A percentile compares a stretch with the other conserved stretches of the same genome.
These are phyloP conservation scores for Gossypium longicalyx DNA, from an alignment of 345 rosid genomes.

Conservation along the genomic window DNA sequence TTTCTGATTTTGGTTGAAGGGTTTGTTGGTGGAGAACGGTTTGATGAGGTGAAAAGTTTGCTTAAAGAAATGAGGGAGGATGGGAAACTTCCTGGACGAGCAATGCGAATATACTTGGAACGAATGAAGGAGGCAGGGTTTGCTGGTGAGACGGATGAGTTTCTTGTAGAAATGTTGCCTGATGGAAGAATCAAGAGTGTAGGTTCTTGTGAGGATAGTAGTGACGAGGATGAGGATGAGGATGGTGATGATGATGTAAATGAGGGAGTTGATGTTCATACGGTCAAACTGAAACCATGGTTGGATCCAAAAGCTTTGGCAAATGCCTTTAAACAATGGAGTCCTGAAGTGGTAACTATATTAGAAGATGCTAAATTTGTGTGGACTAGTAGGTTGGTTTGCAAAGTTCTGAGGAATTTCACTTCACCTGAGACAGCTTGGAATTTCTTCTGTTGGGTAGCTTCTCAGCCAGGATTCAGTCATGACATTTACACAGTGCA, in stretches of 20 bases:
- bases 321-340: constrained; percentile 58
- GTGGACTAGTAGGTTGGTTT: constrained; percentile 80
- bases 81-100: constrained; percentile 62
- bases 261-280: constrained; percentile 19
- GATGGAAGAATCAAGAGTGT: constrained; percentile 60
- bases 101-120: constrained; percentile 48
- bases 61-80: constrained; percentile 61
- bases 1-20: constrained; percentile 51
- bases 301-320: constrained; percentile 88
- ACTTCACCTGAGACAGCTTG: constrained; percentile 69
- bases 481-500: constrained; percentile 72
- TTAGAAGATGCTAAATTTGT: constrained; percentile 69
- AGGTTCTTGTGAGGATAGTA: constrained; percentile 28
- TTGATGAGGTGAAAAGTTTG: constrained; percentile 47
- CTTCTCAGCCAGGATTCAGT: constrained; percentile 72
- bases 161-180: constrained; percentile 56
- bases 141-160: constrained; percentile 46
- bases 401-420: constrained; percentile 76
- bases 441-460: constrained; percentile 92
- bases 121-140: constrained; percentile 59
- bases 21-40: constrained; percentile 42
- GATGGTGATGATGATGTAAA: constrained; percentile 24
- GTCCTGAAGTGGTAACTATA: constrained; percentile 48
- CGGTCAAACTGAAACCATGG: constrained; percentile 70
- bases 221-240: constrained; percentile 33